Evolutionary conservation across 1,284 basidiomycete genomes (phyloP), one percentile per base, ranked within the genome.

Genomic region (Puccinia hordei): DNA sequence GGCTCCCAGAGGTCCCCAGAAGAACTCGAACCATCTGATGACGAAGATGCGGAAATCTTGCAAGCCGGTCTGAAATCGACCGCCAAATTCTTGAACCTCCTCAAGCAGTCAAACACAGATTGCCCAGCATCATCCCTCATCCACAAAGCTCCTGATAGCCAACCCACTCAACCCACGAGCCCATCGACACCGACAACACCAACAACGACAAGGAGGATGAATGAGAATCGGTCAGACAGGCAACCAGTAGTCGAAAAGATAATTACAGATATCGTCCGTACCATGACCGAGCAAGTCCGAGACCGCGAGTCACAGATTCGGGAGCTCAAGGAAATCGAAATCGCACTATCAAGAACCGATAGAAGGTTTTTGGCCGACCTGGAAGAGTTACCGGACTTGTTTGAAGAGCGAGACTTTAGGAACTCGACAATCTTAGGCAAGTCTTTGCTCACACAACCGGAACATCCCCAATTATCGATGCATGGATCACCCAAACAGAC

Each of bases 281-380:
- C 77, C n/a, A 79, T 79, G 77, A 53, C 77, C 22, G 77, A 79
- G 12, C 65, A 59, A 38, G 53, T 63, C n/a, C 38, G 68, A 49
- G 77, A 79, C 30, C 77, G 77, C 24, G 77, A 79, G 49, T 66
- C 77, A 33, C 77, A 79, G 49, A 79, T 79, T 13, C 66, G 77
- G n/a, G 77, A 79, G 38, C 53, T 79, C 27, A 71, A 72, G 44
- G 77, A 79, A 30, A 79, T 79, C 33, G 77, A 79, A 49, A 69
- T 79, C 38, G 77, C 68, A 9, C 68, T 79, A 2, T 72, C 77
- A 8, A 53, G 66, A 22, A 79, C 77, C 9, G 77, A 79, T 35
- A 51, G 77, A 72, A 71, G 77, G 57, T 68, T 57, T 27, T 27
- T 79, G 27, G 77, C 77, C 13, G 77, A 79, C 38, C 27, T 79